Base-by-base conservation (phyloP, 2,329 filamentous ascomycete species). In the Fusarium sororula region DNA sequence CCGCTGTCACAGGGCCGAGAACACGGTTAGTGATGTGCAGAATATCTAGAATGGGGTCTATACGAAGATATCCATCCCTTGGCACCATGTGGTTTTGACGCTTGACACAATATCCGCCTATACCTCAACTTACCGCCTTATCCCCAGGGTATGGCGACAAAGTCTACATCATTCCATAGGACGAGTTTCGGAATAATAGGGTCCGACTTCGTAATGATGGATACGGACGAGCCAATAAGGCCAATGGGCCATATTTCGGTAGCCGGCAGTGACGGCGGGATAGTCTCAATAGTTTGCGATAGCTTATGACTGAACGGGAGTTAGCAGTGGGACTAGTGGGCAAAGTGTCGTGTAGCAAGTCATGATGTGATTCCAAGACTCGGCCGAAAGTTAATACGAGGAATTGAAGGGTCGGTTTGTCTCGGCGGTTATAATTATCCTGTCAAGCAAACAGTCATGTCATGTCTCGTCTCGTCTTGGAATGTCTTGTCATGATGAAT, bases 101-200 rank as follows among this genome's bases (percentile, higher is more conserved):
- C 13, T 39, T 81, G 8, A 66, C 81, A 6, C 39, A 67, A 18
- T 77, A 83, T 55, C 77, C 79, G 20, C 72, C 82, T 84, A 84
- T 63, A 84, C 84, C 84, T 72, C 64, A 86, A 4, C 85, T 76
- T 56, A 81, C 83, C 39, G 84, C 82, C 2, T 73, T 85, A 55
- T 82, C 82, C 1, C 77, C 80, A 2, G 82, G 84, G 6, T 75
- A 85, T 55, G 75, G 81, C 3, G 78, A 77, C 47, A 80, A 79
- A 12, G 54, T 68, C 9, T 81, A 79, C 22, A 67, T 80, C 45
- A 74, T 80, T 14, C 81, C 79, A 9, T 81, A 30, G 18, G 78
- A 78, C 75, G 41, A 69, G 80, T 22, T 70, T 72, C 30, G 15
- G 63, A 50, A 26, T 58, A 47, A 24, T 58, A 72, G 13, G 65